These are phyloP conservation scores for Rhodotorula graminis DNA, from an alignment of 768 basidiomycete species.

Conservation along the genomic window DNA sequence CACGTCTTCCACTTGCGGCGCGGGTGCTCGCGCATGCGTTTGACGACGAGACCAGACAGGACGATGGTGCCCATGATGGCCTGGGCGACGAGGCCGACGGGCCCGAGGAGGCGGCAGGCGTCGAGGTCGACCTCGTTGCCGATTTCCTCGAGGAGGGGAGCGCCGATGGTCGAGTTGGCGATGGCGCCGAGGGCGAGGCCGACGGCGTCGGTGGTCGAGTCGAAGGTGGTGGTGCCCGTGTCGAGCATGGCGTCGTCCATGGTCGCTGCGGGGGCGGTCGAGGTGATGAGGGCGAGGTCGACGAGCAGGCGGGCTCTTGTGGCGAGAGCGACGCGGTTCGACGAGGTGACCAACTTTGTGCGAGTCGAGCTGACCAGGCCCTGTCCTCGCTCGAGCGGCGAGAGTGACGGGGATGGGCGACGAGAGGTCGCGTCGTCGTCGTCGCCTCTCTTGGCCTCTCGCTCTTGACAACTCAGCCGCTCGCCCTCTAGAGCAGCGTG, in stretches of 20 bases:
- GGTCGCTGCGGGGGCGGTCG: background rate
- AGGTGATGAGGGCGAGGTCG: background rate
- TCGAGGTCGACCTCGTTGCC: constrained; percentile 48
- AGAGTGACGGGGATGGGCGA: too few relatives aligned
- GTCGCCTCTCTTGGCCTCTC: background rate
- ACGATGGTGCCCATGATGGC: constrained; percentile 84
- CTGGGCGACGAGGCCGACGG: constrained; percentile 57
- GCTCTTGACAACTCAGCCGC: background rate
- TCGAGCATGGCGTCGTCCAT: constrained; percentile 13
- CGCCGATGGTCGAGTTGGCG: constrained; percentile 4
- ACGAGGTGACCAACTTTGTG: too few relatives aligned
- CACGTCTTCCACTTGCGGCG: constrained; percentile 91
- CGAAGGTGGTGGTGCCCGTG: background rate
- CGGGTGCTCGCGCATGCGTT: constrained; percentile 76
- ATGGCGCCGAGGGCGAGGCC: background rate
- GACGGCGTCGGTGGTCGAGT: background rate
- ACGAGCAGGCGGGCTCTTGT: too few relatives aligned
- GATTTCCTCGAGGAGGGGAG: constrained; percentile 10
- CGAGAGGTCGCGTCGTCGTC: too few relatives aligned
- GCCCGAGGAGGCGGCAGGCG: constrained; percentile 53
- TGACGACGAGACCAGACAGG: constrained; percentile 77
- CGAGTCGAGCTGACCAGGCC: too few relatives aligned
- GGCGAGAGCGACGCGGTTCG: too few relatives aligned
- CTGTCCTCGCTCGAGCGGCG: too few relatives aligned
- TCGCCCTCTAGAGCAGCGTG: too few relatives aligned